A percentile compares a stretch with the other conserved stretches of the same genome.
Evolutionary conservation across 192 early-diverging fungal genomes (phyloP).

Genomic region (Gigaspora rosea): DNA sequence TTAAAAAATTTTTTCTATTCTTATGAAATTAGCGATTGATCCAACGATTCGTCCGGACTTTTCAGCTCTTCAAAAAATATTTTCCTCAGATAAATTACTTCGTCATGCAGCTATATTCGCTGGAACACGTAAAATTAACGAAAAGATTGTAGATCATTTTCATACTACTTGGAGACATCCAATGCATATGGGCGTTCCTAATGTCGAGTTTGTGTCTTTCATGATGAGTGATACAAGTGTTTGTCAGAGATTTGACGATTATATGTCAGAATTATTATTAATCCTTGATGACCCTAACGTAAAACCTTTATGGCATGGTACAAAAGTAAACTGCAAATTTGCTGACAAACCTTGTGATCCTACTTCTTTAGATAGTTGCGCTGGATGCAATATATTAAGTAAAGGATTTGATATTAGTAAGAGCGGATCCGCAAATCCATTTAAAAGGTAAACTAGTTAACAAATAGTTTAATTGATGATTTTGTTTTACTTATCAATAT

Average conservation of each 20-base stretch:
- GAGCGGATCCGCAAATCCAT: conserved; percentile 25
- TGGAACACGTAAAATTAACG: conserved; percentile 28
- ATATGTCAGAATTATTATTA: conserved; percentile 24
- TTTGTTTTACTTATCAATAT: not conserved
- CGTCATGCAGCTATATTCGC: conserved; percentile 32
- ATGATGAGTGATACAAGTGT: conserved; percentile 24
- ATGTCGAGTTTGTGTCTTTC: conserved; percentile 27
- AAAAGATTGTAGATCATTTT: conserved; percentile 31
- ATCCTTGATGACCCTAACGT: conserved; percentile 15
- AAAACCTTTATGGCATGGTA: conserved; percentile 37
- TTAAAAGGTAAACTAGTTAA: conserved; percentile 11
- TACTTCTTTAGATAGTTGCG: conserved; percentile 21
- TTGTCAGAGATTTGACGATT: conserved; percentile 29
- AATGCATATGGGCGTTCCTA: conserved; percentile 28
- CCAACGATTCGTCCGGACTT: conserved; percentile 20
- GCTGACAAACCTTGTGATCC: conserved; percentile 23
- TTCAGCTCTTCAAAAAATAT: not conserved
- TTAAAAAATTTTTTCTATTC: not conserved
- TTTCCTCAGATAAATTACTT: conserved; percentile 27
- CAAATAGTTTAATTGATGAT: not conserved
- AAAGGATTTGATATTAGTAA: conserved; percentile 32
- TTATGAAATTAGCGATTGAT: not conserved
- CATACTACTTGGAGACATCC: conserved; percentile 31
- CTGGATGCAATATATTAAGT: conserved; percentile 33
- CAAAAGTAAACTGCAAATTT: conserved; percentile 22